Conservation (phyloP, 352 stramenopile species). For the Globisporangium apiculatum region DNA sequence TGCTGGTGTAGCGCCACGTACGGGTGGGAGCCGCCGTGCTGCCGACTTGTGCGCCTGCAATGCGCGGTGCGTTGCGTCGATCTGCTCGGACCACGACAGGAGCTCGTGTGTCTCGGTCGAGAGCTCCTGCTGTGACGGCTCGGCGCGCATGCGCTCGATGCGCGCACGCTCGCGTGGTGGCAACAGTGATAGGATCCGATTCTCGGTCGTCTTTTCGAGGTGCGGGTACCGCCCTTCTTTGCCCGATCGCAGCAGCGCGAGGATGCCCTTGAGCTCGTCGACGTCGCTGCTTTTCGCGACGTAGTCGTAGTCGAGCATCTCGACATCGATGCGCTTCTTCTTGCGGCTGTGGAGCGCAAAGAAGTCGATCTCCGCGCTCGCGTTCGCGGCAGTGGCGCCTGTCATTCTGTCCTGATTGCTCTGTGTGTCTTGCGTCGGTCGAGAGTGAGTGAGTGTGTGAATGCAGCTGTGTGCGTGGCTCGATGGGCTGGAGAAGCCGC, state of each 20-base stretch:
- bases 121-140: slow-evolving; percentile 48
- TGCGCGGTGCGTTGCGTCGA: slow-evolving; percentile 46
- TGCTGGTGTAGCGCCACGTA: slow-evolving; percentile 27
- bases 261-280: slow-evolving; percentile 83
- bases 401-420: slow-evolving; percentile 1
- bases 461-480: neutral
- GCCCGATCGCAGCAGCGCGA: slow-evolving; percentile 77
- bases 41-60: slow-evolving; percentile 26
- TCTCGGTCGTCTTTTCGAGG: slow-evolving; percentile 74
- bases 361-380: slow-evolving; percentile 42
- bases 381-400: slow-evolving; percentile 1
- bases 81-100: slow-evolving; percentile 47
- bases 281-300: slow-evolving; percentile 78
- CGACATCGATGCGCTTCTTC: slow-evolving; percentile 61
- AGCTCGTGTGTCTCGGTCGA: slow-evolving; percentile 54
- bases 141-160: slow-evolving; percentile 60
- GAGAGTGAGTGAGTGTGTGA: neutral
- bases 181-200: slow-evolving; percentile 74
- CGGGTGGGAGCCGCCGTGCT: slow-evolving; percentile 26
- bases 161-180: slow-evolving; percentile 67
- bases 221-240: slow-evolving; percentile 89
- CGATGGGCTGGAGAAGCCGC: neutral
- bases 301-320: slow-evolving; percentile 91
- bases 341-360: slow-evolving; percentile 74
- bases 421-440: no score